Conservation (phyloP, 2,329 filamentous ascomycete species). For the Cercospora nicotianae region DNA sequence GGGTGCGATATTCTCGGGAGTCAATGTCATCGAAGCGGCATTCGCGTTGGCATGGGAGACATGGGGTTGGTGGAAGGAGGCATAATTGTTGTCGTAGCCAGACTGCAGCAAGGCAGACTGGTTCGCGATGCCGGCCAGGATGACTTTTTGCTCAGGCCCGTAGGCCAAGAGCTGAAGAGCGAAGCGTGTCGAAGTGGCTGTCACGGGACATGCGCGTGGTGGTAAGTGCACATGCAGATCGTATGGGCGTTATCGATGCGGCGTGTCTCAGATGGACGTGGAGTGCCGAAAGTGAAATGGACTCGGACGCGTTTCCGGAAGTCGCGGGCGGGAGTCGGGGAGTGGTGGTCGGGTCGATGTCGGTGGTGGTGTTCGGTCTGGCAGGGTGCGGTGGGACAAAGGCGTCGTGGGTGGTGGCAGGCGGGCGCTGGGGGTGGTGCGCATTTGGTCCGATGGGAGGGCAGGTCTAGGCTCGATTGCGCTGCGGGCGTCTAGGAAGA, state of each 20-base stretch:
- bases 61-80: conserved; percentile 19
- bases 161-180: conserved; percentile 13
- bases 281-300: conserved; percentile 3
- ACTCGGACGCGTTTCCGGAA: not conserved
- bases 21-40: conserved; percentile 13
- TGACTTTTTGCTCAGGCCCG: conserved; percentile 23
- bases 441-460: not conserved
- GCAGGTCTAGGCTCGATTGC: not conserved
- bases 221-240: conserved; percentile 2
- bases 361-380: not conserved
- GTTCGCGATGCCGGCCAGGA: conserved; percentile 38
- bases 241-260: conserved; percentile 18
- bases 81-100: conserved; percentile 69
- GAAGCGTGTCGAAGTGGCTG: conserved; percentile 4
- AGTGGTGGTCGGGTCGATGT: not conserved
- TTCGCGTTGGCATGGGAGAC: conserved; percentile 23
- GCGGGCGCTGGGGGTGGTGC: not conserved
- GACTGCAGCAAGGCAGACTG: conserved; percentile 58
- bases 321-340: not conserved
- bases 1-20: conserved; percentile 12
- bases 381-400: not conserved
- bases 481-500: not conserved
- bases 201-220: conserved; percentile 7
- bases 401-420: not conserved
- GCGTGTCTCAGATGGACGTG: conserved; percentile 1